These are phyloP conservation scores for Hypoxylon sp. DNA, from an alignment of 2,329 filamentous ascomycete species.

Conservation along the genomic window DNA sequence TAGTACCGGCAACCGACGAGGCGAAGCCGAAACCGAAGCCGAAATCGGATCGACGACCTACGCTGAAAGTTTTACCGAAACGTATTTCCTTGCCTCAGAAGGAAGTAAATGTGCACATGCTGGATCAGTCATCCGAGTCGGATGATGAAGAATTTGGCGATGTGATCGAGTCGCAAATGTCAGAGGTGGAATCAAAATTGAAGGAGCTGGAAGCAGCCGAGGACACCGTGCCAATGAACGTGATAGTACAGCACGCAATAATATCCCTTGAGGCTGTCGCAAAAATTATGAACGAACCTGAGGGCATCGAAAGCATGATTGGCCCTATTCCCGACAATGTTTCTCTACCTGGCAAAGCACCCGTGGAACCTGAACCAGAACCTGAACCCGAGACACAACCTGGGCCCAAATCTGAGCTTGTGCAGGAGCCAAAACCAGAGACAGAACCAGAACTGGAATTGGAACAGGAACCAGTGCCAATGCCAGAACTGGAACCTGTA, in stretches of 20 bases:
- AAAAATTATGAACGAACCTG: slow-evolving; percentile 56
- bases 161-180: slow-evolving; percentile 62
- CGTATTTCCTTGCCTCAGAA: slow-evolving; percentile 54
- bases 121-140: slow-evolving; percentile 60
- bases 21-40: slow-evolving; percentile 24
- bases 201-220: slow-evolving; percentile 54
- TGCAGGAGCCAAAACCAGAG: no score
- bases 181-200: slow-evolving; percentile 60
- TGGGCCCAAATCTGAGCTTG: no score
- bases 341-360: slow-evolving; percentile 35
- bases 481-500: no score
- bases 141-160: slow-evolving; percentile 67
- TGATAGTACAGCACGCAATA: slow-evolving; percentile 57
- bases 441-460: no score
- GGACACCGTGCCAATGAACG: slow-evolving; percentile 51
- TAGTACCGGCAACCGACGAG: slow-evolving; percentile 9
- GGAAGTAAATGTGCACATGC: slow-evolving; percentile 42
- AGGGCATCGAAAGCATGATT: slow-evolving; percentile 55
- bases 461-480: no score
- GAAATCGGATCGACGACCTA: slow-evolving; percentile 25
- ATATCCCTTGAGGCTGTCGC: slow-evolving; percentile 60
- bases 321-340: slow-evolving; percentile 51
- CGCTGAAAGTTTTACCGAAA: slow-evolving; percentile 41
- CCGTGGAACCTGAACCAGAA: slow-evolving; percentile 30
- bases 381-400: no score